Conservation (phyloP, 2,329 filamentous ascomycete genomes). For the Didymella glomerata region DNA sequence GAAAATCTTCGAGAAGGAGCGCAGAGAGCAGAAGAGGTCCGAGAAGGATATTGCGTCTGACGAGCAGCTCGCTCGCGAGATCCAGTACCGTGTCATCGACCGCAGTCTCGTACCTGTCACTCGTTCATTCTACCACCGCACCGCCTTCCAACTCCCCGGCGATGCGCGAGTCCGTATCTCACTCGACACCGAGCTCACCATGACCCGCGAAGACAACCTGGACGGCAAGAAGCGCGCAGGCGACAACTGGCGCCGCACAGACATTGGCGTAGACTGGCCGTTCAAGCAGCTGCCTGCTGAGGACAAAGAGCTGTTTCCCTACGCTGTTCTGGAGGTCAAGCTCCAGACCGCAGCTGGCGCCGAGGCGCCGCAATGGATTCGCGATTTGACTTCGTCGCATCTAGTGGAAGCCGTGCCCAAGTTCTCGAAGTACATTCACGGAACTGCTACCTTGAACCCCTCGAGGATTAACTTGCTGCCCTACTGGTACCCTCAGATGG, state of each 20-base stretch:
- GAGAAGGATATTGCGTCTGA: conserved; percentile 90
- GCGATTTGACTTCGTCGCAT: conserved; percentile 90
- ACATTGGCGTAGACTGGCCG: conserved; percentile 95
- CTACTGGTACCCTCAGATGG: conserved; percentile 99
- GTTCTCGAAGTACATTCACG: conserved; percentile 99
- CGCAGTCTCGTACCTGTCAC: conserved; percentile 88
- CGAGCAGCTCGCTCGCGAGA: conserved; percentile 86
- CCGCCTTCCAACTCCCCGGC: conserved; percentile 94
- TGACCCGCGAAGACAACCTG: conserved; percentile 94
- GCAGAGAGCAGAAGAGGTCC: conserved; percentile 93
- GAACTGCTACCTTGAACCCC: conserved; percentile 86
- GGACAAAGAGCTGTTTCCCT: conserved; percentile 91
- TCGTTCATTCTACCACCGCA: conserved; percentile 96
- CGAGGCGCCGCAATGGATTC: conserved; percentile 95
- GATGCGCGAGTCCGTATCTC: conserved; percentile 97
- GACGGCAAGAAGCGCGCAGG: conserved; percentile 79
- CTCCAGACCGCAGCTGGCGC: conserved; percentile 95
- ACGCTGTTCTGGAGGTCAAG: conserved; percentile 96
- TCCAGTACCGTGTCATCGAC: conserved; percentile 91
- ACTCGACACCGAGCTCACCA: conserved; percentile 92
- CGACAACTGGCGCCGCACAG: conserved; percentile 94
- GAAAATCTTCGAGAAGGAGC: conserved; percentile 94
- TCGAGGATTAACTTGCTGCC: conserved; percentile 87
- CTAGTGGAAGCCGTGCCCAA: conserved; percentile 98
- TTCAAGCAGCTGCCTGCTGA: conserved; percentile 87